Conservation (phyloP, 371 early-diverging fungal species). For the Quaeritorhiza haematococci region DNA sequence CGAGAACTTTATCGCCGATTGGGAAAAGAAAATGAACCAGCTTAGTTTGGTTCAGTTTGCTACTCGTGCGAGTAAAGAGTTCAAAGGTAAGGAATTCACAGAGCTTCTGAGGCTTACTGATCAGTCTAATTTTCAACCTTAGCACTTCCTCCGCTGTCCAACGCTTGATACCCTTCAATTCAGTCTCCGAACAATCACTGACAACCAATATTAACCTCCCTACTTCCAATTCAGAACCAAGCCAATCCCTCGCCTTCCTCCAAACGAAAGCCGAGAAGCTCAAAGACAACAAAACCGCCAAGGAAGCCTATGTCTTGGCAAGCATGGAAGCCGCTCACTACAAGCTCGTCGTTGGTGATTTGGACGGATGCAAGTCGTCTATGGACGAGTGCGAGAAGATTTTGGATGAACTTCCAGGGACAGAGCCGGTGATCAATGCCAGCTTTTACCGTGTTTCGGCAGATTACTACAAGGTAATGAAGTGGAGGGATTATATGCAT, state of each 20-base stretch:
- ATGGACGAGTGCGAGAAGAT: slow-evolving; percentile 82
- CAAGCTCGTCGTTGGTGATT: slow-evolving; percentile 65
- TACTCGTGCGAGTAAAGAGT: slow-evolving; percentile 68
- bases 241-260: slow-evolving; percentile 36
- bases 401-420: slow-evolving; percentile 73
- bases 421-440: slow-evolving; percentile 87
- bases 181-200: neutral
- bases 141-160: neutral
- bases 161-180: neutral
- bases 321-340: slow-evolving; percentile 82
- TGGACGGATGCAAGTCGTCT: slow-evolving; percentile 72
- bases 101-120: neutral
- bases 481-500: neutral
- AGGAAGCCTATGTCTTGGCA: slow-evolving; percentile 83
- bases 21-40: slow-evolving; percentile 89
- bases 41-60: slow-evolving; percentile 80
- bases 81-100: slow-evolving; percentile 55
- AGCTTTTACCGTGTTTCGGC: slow-evolving; percentile 91
- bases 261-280: slow-evolving; percentile 24
- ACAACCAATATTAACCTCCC: slow-evolving; percentile 1
- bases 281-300: slow-evolving; percentile 22
- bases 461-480: slow-evolving; percentile 83
- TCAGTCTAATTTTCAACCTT: too few relatives aligned
- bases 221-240: slow-evolving; percentile 24
- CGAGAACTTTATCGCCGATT: slow-evolving; percentile 85